These are phyloP conservation scores for Misopates orontium DNA, from an alignment of 257 asterid species.

Conservation along the genomic window DNA sequence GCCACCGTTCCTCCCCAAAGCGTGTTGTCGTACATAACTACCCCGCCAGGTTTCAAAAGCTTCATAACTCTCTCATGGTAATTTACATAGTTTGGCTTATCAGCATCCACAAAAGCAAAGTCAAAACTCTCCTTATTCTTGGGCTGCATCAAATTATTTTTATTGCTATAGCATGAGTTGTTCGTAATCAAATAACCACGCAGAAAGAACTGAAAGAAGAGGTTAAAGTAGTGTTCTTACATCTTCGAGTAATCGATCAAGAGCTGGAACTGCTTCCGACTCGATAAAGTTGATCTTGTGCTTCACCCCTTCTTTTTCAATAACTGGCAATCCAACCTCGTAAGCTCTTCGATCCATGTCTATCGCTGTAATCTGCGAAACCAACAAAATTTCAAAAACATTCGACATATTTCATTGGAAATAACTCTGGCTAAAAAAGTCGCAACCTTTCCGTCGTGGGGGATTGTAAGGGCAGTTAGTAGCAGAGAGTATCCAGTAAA, in stretches of 20 bases:
- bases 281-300: conserved; percentile 56
- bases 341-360: conserved; percentile 42
- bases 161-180: background rate
- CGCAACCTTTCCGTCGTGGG: conserved; percentile 57
- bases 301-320: conserved; percentile 48
- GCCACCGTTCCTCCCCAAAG: conserved; percentile 53
- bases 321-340: conserved; percentile 52
- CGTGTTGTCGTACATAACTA: conserved; percentile 56
- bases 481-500: conserved; percentile 66
- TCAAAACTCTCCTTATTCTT: conserved; percentile 37
- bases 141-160: conserved; percentile 23
- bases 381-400: background rate
- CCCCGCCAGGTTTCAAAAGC: conserved; percentile 49
- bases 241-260: conserved; percentile 42
- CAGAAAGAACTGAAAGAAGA: too few relatives aligned
- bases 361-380: conserved; percentile 52
- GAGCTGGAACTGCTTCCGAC: conserved; percentile 52
- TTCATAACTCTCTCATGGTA: conserved; percentile 55
- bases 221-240: conserved; percentile 27
- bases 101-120: conserved; percentile 65
- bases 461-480: conserved; percentile 58
- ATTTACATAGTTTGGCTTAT: conserved; percentile 36
- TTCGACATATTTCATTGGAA: background rate
- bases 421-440: background rate
- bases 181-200: too few relatives aligned